phyloP scores from a whole-genome alignment of 768 basidiomycete species.

The Pluteus cervinus region DNA sequence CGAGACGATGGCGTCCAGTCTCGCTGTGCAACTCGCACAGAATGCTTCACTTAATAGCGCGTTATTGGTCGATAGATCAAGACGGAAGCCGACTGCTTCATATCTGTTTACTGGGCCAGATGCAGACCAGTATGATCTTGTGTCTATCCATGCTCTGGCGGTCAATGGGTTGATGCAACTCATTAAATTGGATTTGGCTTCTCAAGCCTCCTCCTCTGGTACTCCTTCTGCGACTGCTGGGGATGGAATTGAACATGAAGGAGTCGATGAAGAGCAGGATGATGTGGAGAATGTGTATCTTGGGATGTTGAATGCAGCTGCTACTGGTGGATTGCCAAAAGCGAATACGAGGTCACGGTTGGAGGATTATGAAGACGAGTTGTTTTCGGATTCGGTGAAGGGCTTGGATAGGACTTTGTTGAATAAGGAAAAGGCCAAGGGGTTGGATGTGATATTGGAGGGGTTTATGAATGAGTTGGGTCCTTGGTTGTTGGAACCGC shows the following conservation, averaged over 20 bases:
- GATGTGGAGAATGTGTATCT: too few species aligned
- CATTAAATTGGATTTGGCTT: constrained; percentile 47
- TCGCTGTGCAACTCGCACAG: constrained; percentile 77
- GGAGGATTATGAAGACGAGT: constrained; percentile 56
- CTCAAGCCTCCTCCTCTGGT: too few species aligned
- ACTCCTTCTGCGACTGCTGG: too few species aligned
- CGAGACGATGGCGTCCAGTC: too few species aligned
- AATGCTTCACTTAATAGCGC: constrained; percentile 74
- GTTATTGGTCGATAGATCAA: constrained; percentile 59
- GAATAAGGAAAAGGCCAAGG: constrained; percentile 50
- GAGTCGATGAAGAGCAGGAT: too few species aligned
- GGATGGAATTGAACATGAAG: too few species aligned
- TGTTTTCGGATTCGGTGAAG: constrained; percentile 81
- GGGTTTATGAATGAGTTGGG: constrained; percentile 67
- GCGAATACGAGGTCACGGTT: too few species aligned
- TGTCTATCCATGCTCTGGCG: constrained; percentile 78
- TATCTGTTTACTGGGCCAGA: constrained; percentile 85
- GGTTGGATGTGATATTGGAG: constrained; percentile 56
- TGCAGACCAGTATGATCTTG: constrained; percentile 82
- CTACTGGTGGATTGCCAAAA: too few species aligned
- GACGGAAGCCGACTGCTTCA: constrained; percentile 62
- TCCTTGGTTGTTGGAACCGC: constrained; percentile 74
- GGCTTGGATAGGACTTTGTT: constrained; percentile 74
- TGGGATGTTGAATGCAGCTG: too few species aligned
- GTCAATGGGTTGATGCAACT: constrained; percentile 76